phyloP scores from a whole-genome alignment of 108 stramenopile genomes.

The Cyclostephanos tholiformis region DNA sequence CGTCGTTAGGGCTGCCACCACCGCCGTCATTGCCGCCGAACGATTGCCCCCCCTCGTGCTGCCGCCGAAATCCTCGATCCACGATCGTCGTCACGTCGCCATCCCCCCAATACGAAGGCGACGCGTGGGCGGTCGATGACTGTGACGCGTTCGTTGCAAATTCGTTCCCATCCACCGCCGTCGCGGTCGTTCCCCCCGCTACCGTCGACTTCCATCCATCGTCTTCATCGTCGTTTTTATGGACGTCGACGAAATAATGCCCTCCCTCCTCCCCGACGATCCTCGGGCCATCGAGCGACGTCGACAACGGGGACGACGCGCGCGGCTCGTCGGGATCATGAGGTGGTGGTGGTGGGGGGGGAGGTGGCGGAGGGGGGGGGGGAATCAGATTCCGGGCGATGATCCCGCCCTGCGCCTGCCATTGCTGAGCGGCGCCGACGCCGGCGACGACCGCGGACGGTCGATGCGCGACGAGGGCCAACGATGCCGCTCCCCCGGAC shows the following conservation, averaged over 20 bases:
- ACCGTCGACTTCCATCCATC: not conserved
- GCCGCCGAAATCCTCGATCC: too few species aligned
- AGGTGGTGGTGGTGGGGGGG: conserved; percentile 27
- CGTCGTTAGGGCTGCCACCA: too few species aligned
- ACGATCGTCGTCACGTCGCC: too few species aligned
- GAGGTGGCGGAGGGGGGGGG: conserved; percentile 27
- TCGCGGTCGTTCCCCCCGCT: not conserved
- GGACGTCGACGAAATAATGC: too few species aligned
- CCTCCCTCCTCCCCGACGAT: too few species aligned
- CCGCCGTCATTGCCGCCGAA: not conserved
- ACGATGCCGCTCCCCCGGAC: conserved; percentile 1
- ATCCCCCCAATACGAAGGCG: too few species aligned
- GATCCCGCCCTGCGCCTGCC: conserved; percentile 3
- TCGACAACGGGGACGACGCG: not conserved
- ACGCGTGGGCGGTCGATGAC: too few species aligned
- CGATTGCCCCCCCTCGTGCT: too few species aligned
- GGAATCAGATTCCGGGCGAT: too few species aligned
- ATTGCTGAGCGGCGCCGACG: not conserved
- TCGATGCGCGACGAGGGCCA: conserved; percentile 6
- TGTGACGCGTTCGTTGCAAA: not conserved
- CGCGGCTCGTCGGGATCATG: not conserved
- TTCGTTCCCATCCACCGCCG: not conserved
- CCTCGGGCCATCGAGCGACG: not conserved
- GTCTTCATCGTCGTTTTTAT: too few species aligned
- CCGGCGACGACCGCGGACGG: conserved; percentile 1